These are phyloP conservation scores for Pythium dissotocum DNA, from an alignment of 352 stramenopile genomes.

Conservation along the genomic window DNA sequence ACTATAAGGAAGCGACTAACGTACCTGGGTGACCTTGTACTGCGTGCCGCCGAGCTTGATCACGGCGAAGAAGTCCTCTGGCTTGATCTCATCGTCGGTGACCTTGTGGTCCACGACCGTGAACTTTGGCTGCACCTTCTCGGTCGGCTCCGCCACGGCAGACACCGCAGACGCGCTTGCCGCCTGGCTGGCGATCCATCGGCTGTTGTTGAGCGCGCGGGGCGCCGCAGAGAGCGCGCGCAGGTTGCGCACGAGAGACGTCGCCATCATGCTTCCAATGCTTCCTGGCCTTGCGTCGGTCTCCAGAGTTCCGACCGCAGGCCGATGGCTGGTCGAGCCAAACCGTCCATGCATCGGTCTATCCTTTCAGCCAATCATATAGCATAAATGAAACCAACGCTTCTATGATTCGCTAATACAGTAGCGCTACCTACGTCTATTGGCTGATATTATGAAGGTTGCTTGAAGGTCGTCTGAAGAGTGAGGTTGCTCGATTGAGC, in stretches of 20 bases:
- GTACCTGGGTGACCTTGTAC: conserved; percentile 85
- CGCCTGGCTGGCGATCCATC: conserved; percentile 16
- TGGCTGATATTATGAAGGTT: conserved; percentile 15
- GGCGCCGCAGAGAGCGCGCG: conserved; percentile 30
- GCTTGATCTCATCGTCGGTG: conserved; percentile 58
- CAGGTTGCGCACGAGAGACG: conserved; percentile 27
- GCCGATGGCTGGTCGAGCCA: conserved; percentile 27
- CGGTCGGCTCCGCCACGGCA: conserved; percentile 16
- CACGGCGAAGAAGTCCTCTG: conserved; percentile 82
- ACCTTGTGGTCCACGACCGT: conserved; percentile 82
- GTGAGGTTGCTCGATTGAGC: conserved; percentile 22
- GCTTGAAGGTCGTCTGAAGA: conserved; percentile 21
- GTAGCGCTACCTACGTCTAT: background rate
- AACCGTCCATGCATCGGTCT: background rate
- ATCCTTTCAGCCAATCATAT: conserved; percentile 18
- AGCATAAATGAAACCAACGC: background rate
- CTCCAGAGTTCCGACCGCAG: background rate
- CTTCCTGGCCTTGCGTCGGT: background rate
- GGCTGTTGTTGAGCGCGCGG: conserved; percentile 10
- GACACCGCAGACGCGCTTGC: conserved; percentile 19
- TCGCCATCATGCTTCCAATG: conserved; percentile 19
- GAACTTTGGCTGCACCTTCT: conserved; percentile 40
- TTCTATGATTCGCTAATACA: conserved; percentile 10
- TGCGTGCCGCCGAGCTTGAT: conserved; percentile 84
- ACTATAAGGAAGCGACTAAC: background rate